Percentiles rank a stretch among this genome's conserved stretches.
Evolutionary conservation across 2,329 filamentous ascomycete species (phyloP).

Genomic region (Microdochium nivale): DNA sequence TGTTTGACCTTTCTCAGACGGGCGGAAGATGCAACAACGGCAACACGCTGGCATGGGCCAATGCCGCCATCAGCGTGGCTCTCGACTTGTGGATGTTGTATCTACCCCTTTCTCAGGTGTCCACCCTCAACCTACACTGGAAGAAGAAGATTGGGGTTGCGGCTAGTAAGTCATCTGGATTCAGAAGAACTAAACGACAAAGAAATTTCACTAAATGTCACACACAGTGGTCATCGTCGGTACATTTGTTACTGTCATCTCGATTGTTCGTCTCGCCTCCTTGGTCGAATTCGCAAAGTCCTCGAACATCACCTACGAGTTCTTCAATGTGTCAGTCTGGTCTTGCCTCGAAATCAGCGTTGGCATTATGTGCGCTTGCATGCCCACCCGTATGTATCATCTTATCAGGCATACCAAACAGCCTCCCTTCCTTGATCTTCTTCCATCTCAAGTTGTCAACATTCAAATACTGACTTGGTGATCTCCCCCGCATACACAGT

Average conservation of each 20-base stretch:
- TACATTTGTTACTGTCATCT: conserved; percentile 6
- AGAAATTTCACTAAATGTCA: background rate
- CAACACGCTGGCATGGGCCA: conserved; percentile 24
- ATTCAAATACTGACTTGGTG: background rate
- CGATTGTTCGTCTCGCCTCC: conserved; percentile 11
- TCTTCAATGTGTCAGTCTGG: conserved; percentile 15
- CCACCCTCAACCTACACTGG: conserved; percentile 29
- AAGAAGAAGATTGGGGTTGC: conserved; percentile 36
- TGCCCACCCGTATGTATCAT: conserved; percentile 10
- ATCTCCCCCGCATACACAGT: background rate
- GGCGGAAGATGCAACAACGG: conserved; percentile 17
- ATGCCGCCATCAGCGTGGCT: conserved; percentile 28
- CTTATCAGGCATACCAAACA: no score
- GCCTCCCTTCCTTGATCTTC: background rate
- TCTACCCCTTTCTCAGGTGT: conserved; percentile 32
- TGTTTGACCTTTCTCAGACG: conserved; percentile 20
- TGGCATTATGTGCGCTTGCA: conserved; percentile 19
- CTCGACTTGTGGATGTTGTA: conserved; percentile 31
- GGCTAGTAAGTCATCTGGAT: background rate
- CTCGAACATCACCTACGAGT: conserved; percentile 15
- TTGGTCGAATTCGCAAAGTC: conserved; percentile 13
- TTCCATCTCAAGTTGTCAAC: background rate
- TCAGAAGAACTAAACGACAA: background rate
- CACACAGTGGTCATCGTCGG: background rate
- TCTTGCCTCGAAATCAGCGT: conserved; percentile 19